A percentile compares a stretch with the other conserved stretches of the same genome.
Conservation (phyloP, 2,329 filamentous ascomycete species). For the Xylaria sp. region DNA sequence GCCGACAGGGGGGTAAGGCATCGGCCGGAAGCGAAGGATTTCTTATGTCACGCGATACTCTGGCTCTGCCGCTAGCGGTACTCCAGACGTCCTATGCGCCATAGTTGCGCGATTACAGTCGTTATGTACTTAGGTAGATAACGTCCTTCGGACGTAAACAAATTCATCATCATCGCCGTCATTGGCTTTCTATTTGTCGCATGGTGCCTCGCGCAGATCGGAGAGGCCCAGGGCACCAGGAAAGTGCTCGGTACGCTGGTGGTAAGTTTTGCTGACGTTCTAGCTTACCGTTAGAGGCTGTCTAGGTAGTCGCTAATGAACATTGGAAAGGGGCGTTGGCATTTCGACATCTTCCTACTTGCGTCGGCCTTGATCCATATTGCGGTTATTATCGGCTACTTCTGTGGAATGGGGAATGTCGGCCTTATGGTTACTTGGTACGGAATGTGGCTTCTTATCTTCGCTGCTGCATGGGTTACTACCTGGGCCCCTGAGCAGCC, state of each 20-base stretch:
- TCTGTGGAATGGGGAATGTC: conserved; percentile 7
- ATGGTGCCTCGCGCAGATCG: conserved; percentile 16
- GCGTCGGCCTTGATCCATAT: conserved; percentile 14
- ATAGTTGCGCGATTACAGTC: too few relatives aligned
- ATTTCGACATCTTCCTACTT: conserved; percentile 19
- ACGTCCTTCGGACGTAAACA: too few relatives aligned
- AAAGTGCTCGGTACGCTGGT: conserved; percentile 10
- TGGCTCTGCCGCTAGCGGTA: too few relatives aligned
- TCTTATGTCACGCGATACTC: too few relatives aligned
- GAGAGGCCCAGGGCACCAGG: conserved; percentile 11
- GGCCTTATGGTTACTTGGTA: conserved; percentile 20
- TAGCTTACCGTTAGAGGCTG: background rate
- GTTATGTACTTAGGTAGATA: too few relatives aligned
- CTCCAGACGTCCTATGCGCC: too few relatives aligned
- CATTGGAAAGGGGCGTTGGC: conserved; percentile 8
- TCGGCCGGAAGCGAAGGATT: too few relatives aligned
- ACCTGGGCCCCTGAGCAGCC: conserved; percentile 14
- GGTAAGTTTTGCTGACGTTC: conserved; percentile 5
- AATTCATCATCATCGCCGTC: conserved; percentile 9
- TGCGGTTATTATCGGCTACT: conserved; percentile 8
- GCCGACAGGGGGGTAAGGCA: too few relatives aligned
- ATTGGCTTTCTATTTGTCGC: conserved; percentile 16
- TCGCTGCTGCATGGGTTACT: conserved; percentile 16
- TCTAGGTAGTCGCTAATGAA: conserved; percentile 5
- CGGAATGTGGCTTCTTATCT: conserved; percentile 23